Evolutionary conservation across 495 filamentous ascomycete species (phyloP).

Genomic region (Hypoxylon trugodes): DNA sequence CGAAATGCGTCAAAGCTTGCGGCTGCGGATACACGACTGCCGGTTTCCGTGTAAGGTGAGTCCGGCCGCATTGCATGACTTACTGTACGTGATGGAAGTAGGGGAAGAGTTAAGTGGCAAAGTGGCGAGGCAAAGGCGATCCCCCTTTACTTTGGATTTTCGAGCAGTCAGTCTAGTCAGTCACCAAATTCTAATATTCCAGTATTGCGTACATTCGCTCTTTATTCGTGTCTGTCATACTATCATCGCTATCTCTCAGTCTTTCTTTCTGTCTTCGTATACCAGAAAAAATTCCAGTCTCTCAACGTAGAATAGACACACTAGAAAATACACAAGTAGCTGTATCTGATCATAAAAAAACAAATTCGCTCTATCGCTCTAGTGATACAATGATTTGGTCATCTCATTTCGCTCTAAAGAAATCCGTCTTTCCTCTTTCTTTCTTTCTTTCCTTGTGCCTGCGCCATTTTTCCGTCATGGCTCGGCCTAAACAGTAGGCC

Average conservation of each 20-base stretch:
- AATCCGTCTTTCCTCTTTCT: background rate
- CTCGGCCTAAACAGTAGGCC: background rate
- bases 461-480: background rate
- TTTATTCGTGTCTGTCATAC: too few relatives aligned
- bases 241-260: too few relatives aligned
- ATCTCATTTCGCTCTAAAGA: constrained; percentile 4
- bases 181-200: too few relatives aligned
- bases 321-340: background rate
- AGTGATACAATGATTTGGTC: constrained; percentile 18
- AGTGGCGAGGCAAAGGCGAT: background rate
- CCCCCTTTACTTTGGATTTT: background rate
- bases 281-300: too few relatives aligned
- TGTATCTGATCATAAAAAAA: constrained; percentile 8
- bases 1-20: background rate
- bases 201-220: too few relatives aligned
- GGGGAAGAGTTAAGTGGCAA: background rate
- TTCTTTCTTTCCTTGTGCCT: too few relatives aligned
- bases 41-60: background rate
- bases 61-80: too few relatives aligned
- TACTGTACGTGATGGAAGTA: too few relatives aligned
- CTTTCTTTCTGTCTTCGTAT: too few relatives aligned
- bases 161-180: too few relatives aligned
- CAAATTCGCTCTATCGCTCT: too few relatives aligned
- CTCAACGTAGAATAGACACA: too few relatives aligned
- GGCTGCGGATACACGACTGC: background rate